Evolutionary conservation across 1,139 yeast genomes (phyloP), one percentile per base, ranked within the genome.

Genomic region (Magnusiomyces paraingens): DNA sequence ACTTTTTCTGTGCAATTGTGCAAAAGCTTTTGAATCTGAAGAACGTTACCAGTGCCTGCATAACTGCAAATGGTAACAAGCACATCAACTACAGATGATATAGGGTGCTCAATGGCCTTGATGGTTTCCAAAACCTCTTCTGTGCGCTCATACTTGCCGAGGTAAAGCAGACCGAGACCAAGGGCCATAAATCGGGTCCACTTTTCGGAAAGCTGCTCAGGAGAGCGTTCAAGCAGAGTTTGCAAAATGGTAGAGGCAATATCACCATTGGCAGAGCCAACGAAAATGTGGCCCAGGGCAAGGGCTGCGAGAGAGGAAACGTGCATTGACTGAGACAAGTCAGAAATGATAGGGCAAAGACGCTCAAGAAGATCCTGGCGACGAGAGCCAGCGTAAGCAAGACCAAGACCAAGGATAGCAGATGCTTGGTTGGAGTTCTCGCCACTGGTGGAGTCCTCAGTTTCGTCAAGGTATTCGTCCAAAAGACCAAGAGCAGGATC

Each of bases 21-120:
- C 63, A 93, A 79, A 65, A 94, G 77, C 40, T 89, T 82, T 74
- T 94, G 99, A 59, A 94, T 87, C 73, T 91, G 95, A 61, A 94
- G 79, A 44, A 94, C 99, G 68, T 94, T 94, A 63, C 99, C 99
- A 47, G 98, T 89, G 60, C 99, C 99, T 17, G 97, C 95, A 72
- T 86, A 91, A 6, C 98, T 95, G 74, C 97, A 88, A 53, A 91
- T 86, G 60, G 87, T 90, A 36, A 94, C 93, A 67, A 94, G 77
- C 5, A 91, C 95, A 70, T 88, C 94, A 66, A 91, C 82, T 47
- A 95, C 87, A 62, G 88, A 84, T 44, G 94, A 84, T 66, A 93
- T 86, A 51, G 98, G 97, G 67, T 91, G 97, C 62, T 90, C 96
- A 65, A 94, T 87, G 17, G 98, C 99, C 69, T 86, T 89, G 61